phyloP scores from a whole-genome alignment of 805 yeast genomes.

The Teunomyces lycoperdinae region DNA sequence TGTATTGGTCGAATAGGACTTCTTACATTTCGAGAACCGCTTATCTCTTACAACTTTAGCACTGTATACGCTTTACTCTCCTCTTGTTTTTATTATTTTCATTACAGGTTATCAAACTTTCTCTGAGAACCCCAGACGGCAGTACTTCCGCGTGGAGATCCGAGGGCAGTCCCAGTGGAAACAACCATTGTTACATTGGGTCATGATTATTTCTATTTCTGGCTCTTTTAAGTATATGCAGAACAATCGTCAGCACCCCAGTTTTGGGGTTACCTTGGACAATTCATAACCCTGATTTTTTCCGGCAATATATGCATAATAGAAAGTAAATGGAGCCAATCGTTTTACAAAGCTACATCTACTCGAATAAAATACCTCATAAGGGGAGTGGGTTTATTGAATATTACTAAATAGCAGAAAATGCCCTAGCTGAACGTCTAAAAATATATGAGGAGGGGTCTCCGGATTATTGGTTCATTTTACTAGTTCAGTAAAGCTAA shows the following conservation, averaged over 20 bases:
- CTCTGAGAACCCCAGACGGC: neutral
- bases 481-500: neutral
- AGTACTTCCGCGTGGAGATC: neutral
- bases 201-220: neutral
- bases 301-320: neutral
- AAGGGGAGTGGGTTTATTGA: neutral
- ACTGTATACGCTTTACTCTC: no score
- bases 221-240: neutral
- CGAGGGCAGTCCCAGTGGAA: neutral
- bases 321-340: no score
- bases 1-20: neutral
- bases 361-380: neutral
- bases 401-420: neutral
- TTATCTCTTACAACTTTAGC: no score
- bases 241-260: neutral
- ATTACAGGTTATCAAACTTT: neutral
- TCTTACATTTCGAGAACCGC: neutral
- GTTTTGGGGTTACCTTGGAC: neutral
- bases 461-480: constrained; percentile 1
- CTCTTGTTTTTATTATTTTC: no score
- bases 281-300: neutral
- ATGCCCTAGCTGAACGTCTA: neutral
- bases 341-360: no score
- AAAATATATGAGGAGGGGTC: neutral
- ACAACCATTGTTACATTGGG: constrained; percentile 1